Conservation (phyloP, 2,329 filamentous ascomycete genomes). For the Aspergillus sp. region DNA sequence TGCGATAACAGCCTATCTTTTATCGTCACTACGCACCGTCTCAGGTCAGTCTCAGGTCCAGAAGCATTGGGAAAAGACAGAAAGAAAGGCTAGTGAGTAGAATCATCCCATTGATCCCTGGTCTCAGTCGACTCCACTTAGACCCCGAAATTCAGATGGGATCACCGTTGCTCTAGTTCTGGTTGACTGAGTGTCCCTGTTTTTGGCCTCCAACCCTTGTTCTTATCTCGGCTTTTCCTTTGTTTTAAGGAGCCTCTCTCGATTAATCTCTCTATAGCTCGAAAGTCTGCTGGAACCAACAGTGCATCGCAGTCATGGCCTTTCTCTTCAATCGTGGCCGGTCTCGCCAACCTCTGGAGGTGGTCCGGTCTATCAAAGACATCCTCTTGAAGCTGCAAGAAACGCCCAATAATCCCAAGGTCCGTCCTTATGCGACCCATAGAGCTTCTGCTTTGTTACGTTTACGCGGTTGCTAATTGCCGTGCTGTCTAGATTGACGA, state of each 20-base stretch:
- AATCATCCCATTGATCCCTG: background rate
- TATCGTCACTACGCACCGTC: background rate
- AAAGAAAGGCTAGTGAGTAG: too few relatives aligned
- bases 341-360: constrained; percentile 54
- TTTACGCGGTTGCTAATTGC: constrained; percentile 10
- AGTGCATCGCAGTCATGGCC: constrained; percentile 46
- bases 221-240: constrained; percentile 7
- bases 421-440: constrained; percentile 21
- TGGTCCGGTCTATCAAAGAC: constrained; percentile 57
- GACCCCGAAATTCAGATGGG: background rate
- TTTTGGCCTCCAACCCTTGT: background rate
- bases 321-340: constrained; percentile 60
- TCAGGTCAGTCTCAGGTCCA: background rate
- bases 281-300: too few relatives aligned
- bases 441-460: constrained; percentile 5
- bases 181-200: constrained; percentile 1
- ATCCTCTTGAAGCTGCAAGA: constrained; percentile 55
- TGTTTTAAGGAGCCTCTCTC: background rate
- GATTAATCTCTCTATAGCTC: too few relatives aligned
- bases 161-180: background rate
- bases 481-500: constrained; percentile 58
- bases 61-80: background rate
- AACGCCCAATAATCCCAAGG: constrained; percentile 48
- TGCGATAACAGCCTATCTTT: constrained; percentile 6
- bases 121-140: background rate